Evolutionary conservation across 2,329 filamentous ascomycete species (phyloP), one percentile per base, ranked within the genome.

Genomic region (Cercospora sp.): DNA sequence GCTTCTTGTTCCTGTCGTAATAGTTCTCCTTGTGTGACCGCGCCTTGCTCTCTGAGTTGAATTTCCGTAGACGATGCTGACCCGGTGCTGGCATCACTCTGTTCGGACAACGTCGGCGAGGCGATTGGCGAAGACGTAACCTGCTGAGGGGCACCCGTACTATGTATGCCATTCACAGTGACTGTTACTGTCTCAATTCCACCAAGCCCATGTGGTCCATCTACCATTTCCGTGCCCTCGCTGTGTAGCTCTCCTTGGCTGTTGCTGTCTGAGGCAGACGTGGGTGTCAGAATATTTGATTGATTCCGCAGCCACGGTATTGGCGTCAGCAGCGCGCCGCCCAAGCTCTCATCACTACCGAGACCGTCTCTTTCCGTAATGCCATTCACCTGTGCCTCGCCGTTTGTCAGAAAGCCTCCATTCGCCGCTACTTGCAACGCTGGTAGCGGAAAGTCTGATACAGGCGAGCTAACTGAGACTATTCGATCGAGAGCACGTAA

Each of bases 401-500:
- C 82, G 28, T 87, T 86, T 71, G 77, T 77, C 32, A 85, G 79
- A 63, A 85, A 79, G 77, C 79, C 70, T 80, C 80, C 80, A 62
- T 86, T 85, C 57, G 81, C 80, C 1, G 73, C 61, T 18, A 73
- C 67, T 5, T 80, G 77, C 70, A 81, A 75, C 0, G 88, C 87
- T 1, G 92, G 92, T 1, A 98, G 87, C 0, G 95, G 95, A 77
- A 97, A 99, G 66, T 89, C 85, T 71, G 91, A 89, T 21, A 89
- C 88, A 28, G 89, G 87, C 43, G 92, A 97, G 10, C 93, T 96
- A 66, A 99, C 95, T 66, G 91, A 93, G 26, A 97, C 89, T 24
- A 97, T 90, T 66, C 95, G 90, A 78, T 98, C 93, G 60, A 98
- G 87, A 2, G 95, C 95, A 74, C 95, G 91, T 10, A 99, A 88